Evolutionary conservation across 331 rosid genomes (phyloP), one percentile per base, ranked within the genome.

Genomic region (Prunus yedoensis): DNA sequence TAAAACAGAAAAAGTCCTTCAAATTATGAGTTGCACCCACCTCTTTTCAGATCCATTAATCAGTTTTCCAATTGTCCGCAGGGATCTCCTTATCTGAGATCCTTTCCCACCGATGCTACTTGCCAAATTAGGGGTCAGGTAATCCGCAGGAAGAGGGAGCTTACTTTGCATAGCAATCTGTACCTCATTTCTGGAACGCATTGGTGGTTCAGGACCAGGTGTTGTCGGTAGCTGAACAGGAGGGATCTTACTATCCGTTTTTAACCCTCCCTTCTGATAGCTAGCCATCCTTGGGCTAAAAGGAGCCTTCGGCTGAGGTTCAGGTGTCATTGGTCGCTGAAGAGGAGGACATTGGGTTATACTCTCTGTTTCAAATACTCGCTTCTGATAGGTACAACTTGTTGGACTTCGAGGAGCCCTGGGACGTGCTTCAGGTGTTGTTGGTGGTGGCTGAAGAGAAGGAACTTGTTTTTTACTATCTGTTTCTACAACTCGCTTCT

Each of bases 31-130:
- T n/a, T n/a, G n/a, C n/a, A 65, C 76, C 10, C 66, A 86, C 99
- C 90, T 92, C 82, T 88, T 95, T 21, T 95, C 99, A 64, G 93
- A 87, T 74, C 96, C 96, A 77, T 85, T 94, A 25, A 95, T 92
- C 73, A 95, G 86, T 78, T 95, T 95, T 56, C 99, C 97, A 23
- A 95, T 95, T 60, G 98, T 91, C 83, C 94, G 77, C 66, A 92
- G 71, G 51, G 99, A 90, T 89, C 84, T 95, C 79, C 96, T 85
- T 58, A 95, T 85, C 20, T 91, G 97, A 13, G 92, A 94, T 30
- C 95, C 97, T 82, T 92, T 95, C 46, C 96, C 91, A 74, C 79
- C 86, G 18, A 89, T 51, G 84, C 86, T 79, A 75, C 82, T 50
- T 6, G 50, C 62, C 74, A 53, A 64, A 73, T 81, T 85, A 38